Base-by-base conservation (phyloP, 495 filamentous ascomycete genomes). In the Penicillium argentinense region DNA sequence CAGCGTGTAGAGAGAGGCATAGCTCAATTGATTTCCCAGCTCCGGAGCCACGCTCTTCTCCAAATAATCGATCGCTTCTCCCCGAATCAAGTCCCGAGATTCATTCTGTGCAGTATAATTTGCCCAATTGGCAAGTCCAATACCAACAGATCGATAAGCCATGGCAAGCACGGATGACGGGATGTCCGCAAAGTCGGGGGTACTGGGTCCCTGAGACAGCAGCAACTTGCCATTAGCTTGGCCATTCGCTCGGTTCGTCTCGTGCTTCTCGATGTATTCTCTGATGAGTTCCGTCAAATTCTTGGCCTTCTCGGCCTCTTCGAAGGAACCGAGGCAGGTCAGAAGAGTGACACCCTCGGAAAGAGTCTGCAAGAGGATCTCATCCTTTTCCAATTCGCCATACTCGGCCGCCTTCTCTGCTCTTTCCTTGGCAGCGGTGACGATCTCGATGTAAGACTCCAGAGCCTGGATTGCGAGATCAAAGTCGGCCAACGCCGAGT, bases 391-490 rank as follows among this genome's bases (percentile, higher is more conserved):
- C 25, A 96, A 68, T 41, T 83, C 81, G 22, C 80, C 75, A 47
- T 90, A 89, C 48, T 87, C 80, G 3, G 88, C 89, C 16, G 81
- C 82, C 59, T 92, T 95, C 40, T 86, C 79, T 5, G 87, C 81
- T 22, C 91, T 74, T 9, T 86, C 87, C 64, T 90, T 93, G 32
- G 83, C 88, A 54, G 83, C 85, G 28, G 78, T 83, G 27, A 95
- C 78, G 39, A 97, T 85, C 39, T 95, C 87, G 13, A 95, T 70
- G 66, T 97, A 98, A 0, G 91, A 88, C 62, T 92, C 83, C 42
- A 96, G 85, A 1, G 95, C 84, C 56, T 88, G 85, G 53, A 92
- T 75, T 3, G 92, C 93, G 29, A 97, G 73, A 43, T 89, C 81
- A 53, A 96, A 96, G 43, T 98, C 91, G 11, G 89, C 89, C 28